Conservation (phyloP, 2,329 filamentous ascomycete species). For the Penicillium sp. region DNA sequence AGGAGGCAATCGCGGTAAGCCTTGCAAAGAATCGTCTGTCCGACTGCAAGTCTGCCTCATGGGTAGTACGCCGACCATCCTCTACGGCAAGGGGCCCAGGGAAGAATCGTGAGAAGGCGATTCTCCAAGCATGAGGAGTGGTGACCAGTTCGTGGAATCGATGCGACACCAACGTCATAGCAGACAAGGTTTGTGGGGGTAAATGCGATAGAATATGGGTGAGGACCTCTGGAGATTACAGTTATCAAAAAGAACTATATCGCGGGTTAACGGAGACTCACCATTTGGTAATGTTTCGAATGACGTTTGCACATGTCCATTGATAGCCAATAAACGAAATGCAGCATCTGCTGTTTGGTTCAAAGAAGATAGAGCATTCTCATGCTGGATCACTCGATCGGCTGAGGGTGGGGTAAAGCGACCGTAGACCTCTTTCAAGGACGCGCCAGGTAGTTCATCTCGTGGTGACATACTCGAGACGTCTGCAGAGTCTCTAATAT, state of each 20-base stretch:
- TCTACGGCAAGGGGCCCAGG: conserved; percentile 66
- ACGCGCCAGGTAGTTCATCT: conserved; percentile 18
- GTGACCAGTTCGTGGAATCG: conserved; percentile 85
- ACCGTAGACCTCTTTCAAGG: conserved; percentile 26
- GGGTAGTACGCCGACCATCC: conserved; percentile 44
- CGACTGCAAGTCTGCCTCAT: conserved; percentile 60
- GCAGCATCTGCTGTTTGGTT: conserved; percentile 44
- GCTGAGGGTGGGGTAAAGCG: conserved; percentile 37
- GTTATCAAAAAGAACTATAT: conserved; percentile 1
- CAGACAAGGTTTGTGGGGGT: conserved; percentile 76
- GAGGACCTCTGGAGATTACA: conserved; percentile 68
- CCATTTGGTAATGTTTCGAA: conserved; percentile 75
- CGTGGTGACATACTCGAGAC: conserved; percentile 23
- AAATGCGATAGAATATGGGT: conserved; percentile 90
- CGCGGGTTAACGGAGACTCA: conserved; percentile 41
- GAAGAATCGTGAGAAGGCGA: conserved; percentile 88
- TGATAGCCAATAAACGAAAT: conserved; percentile 53
- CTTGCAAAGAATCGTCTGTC: conserved; percentile 79
- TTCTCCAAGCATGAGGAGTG: conserved; percentile 88
- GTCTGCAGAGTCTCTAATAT: conserved; percentile 35
- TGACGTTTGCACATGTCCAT: conserved; percentile 48
- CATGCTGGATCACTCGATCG: conserved; percentile 57
- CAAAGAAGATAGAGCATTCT: conserved; percentile 41
- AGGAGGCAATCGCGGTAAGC: conserved; percentile 80
- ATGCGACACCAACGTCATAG: conserved; percentile 80